Base-by-base conservation (phyloP, 768 basidiomycete species). In the Boletus barrowsii region DNA sequence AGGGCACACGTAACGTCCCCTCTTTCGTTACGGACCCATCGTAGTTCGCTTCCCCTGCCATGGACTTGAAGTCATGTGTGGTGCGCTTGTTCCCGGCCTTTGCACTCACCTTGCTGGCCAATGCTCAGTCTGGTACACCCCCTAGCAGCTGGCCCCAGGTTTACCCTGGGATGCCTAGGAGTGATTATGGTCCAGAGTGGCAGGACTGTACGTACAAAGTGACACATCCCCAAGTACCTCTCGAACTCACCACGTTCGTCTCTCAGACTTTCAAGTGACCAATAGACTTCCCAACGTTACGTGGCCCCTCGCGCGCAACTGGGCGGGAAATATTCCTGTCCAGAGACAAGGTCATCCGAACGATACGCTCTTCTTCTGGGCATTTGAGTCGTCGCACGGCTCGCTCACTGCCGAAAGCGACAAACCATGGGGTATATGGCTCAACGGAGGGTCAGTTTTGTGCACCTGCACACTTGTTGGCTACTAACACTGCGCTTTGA, bases 371-470 rank as follows among this genome's bases (percentile, higher is more conserved):
- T 87, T 86, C 70, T 87, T 87, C 65, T 76, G 79, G 72, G 84
- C 77, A 15, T 82, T 83, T 55, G 85, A 87, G 60, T 80, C 79
- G 32, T 67, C 70, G 1, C 61, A 72, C 17, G 83, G 82, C 6
- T 86, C 86, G 3, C 70, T 88, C 47, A 86, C 81, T 10, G 68
- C 63, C 51, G 5, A 42, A 26, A 63, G 65, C n/a, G 55, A 69
- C 14, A 73, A 83, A 18, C 87, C 87, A 2, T 88, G 87, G 87
- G 79, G 79, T 4, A 83, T 89, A 40, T 89, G 86, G 86, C 66
- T 88, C 24, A 87, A 87, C 55, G 87, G 86, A 70, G 86, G 85
- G 83, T 84, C 59, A 45, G 80, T 45, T 15, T 5, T 29, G 30
- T 51, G 13, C 17, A 11, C 24, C 32, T 36, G 20, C 18, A 17